Base-by-base conservation (phyloP, 306 rosid species). In the Arachis hypogaea region DNA sequence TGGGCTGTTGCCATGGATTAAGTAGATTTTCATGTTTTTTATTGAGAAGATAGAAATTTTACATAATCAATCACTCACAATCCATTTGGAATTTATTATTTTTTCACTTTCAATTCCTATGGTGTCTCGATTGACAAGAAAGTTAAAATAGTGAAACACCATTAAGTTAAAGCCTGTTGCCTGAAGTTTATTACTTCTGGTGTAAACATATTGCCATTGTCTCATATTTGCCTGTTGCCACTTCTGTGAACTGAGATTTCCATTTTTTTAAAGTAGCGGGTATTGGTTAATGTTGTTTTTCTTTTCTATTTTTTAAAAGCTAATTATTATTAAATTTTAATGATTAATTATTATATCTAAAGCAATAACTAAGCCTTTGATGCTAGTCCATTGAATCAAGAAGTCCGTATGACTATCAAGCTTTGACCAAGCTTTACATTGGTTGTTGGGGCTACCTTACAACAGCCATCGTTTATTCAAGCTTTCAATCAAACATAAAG, bases 81-180 rank as follows among this genome's bases (percentile, higher is more conserved):
- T 58, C 22, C 47, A 5, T 43, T 40, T 51, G 67, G 65, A 51
- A 46, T 63, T 42, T 66, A 14, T 59, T 16, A 14, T 50, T 55
- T 50, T 58, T 78, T 7, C 42, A 50, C 12, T 59, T 49, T 10
- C 16, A 57, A 57, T 41, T 46, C 59, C 7, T 64, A 46, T 5
- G 14, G 8, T 55, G 8, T 43, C n/a, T 10, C 33, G 11, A 12
- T 77, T 62, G 36, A 29, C 40, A 16, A 18, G 9, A 45, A 45
- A 59, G 55, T 58, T 75, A 7, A 33, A 69, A 64, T 69, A 61
- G 52, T 77, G 2, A 9, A 52, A 51, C 69, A 6, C 5, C 33
- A 38, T 68, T 52, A 38, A 1, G 9, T 30, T 77, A 50, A 42
- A 40, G 46, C 42, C 47, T 41, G 38, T 59, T 67, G 10, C 45